These are phyloP conservation scores for Claviceps paspali DNA, from an alignment of 2,329 filamentous ascomycete genomes.

Conservation along the genomic window DNA sequence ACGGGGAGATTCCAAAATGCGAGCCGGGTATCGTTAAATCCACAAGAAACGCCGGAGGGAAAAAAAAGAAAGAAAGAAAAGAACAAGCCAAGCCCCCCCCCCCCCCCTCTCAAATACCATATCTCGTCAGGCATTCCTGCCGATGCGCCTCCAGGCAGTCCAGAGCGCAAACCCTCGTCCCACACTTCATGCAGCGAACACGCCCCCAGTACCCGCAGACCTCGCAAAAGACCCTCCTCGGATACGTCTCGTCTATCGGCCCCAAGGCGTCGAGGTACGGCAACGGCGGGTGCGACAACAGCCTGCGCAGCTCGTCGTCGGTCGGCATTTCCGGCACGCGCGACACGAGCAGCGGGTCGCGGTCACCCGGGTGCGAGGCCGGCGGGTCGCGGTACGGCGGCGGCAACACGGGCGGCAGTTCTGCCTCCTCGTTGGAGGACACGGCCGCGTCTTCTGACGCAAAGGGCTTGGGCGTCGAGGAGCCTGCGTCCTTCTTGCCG, in stretches of 20 bases:
- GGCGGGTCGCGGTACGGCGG: conserved; percentile 19
- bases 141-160: conserved; percentile 59
- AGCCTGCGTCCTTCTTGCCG: conserved; percentile 13
- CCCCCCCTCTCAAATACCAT: conserved; percentile 28
- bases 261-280: conserved; percentile 50
- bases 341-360: conserved; percentile 42
- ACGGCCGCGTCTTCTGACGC: conserved; percentile 14
- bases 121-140: conserved; percentile 54
- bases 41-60: too few relatives aligned
- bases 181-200: conserved; percentile 63
- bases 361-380: conserved; percentile 30
- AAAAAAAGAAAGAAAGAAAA: not conserved
- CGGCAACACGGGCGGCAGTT: conserved; percentile 18
- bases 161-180: conserved; percentile 60
- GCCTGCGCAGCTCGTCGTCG: conserved; percentile 44
- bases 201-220: conserved; percentile 73
- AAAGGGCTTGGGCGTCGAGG: conserved; percentile 7
- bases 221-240: conserved; percentile 54
- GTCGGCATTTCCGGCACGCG: conserved; percentile 42
- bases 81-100: not conserved
- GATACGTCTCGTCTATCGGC: conserved; percentile 31
- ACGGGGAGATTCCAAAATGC: not conserved
- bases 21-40: conserved; percentile 7
- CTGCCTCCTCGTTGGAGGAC: conserved; percentile 13
- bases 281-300: conserved; percentile 50